Percentiles rank a stretch among this genome's conserved stretches.
Evolutionary conservation across 2,329 filamentous ascomycete genomes (phyloP).

Genomic region (Epichloe sp.): DNA sequence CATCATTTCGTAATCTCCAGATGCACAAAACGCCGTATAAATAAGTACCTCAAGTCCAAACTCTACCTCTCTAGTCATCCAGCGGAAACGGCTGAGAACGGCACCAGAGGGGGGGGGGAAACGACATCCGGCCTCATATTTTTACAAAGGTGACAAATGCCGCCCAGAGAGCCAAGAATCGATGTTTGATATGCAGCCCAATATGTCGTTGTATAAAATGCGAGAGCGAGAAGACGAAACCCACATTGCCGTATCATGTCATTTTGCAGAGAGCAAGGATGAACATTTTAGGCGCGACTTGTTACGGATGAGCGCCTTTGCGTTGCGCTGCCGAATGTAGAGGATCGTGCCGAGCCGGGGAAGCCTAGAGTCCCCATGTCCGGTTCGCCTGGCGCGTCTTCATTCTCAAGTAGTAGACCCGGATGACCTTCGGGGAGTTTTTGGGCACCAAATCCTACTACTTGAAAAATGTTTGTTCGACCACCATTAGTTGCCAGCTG

Average conservation of each 20-base stretch:
- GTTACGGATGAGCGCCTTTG: constrained; percentile 34
- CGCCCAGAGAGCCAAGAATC: neutral
- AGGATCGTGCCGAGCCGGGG: constrained; percentile 26
- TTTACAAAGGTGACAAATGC: neutral
- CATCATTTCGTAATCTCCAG: neutral
- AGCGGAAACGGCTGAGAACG: neutral
- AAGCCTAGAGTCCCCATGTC: constrained; percentile 31
- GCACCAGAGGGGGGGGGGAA: neutral
- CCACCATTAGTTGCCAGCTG: constrained; percentile 54
- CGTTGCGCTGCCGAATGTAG: constrained; percentile 31
- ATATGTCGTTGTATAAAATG: neutral
- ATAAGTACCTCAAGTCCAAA: no score
- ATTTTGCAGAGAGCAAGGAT: neutral
- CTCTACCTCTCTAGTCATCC: no score
- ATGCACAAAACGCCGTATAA: neutral
- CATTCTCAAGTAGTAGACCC: constrained; percentile 29
- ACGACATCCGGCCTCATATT: neutral
- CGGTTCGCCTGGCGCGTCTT: constrained; percentile 46
- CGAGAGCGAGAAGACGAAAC: neutral
- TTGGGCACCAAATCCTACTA: constrained; percentile 43
- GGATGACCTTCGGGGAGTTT: constrained; percentile 37
- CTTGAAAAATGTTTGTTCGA: constrained; percentile 51
- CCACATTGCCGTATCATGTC: neutral
- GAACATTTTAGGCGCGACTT: constrained; percentile 28
- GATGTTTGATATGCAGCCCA: no score